Percentiles rank a stretch among this genome's conserved stretches.
phyloP scores from a whole-genome alignment of 2,329 filamentous ascomycete species.

The Malbranchea zuffiana region DNA sequence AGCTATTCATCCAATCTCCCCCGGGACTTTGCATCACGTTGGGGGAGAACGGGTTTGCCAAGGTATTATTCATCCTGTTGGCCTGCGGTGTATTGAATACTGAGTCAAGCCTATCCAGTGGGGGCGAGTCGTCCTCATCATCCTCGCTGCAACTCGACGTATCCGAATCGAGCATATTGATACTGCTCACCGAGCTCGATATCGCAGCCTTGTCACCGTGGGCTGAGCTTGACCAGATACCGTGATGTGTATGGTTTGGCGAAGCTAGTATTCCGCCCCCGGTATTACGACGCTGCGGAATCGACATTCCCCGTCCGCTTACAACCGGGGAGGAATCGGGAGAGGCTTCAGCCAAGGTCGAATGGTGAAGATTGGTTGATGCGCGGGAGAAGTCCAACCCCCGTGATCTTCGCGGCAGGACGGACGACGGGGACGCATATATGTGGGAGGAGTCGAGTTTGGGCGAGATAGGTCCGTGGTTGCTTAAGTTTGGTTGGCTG shows the following conservation, averaged over 20 bases:
- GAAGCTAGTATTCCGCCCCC: conserved; percentile 46
- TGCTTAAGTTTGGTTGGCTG: conserved; percentile 42
- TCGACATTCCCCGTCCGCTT: conserved; percentile 54
- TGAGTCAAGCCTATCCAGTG: conserved; percentile 62
- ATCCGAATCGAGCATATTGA: conserved; percentile 68
- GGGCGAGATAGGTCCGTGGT: conserved; percentile 63
- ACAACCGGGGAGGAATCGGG: conserved; percentile 86
- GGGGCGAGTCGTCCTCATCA: conserved; percentile 48
- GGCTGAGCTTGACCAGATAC: conserved; percentile 56
- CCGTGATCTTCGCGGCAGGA: conserved; percentile 76
- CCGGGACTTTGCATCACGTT: conserved; percentile 42
- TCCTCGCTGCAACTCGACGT: conserved; percentile 60
- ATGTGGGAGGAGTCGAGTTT: conserved; percentile 75
- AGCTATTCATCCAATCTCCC: conserved; percentile 53
- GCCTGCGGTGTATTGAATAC: conserved; percentile 77
- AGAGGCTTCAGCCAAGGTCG: conserved; percentile 79
- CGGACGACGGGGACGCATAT: conserved; percentile 77
- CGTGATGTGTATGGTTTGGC: conserved; percentile 47
- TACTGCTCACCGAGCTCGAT: conserved; percentile 72
- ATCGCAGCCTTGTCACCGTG: conserved; percentile 57
- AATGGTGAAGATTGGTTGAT: conserved; percentile 90
- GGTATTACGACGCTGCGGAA: conserved; percentile 43
- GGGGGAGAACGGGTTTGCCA: conserved; percentile 37
- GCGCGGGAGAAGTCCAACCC: conserved; percentile 89
- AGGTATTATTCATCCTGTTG: conserved; percentile 42